Percentiles rank a stretch among this genome's conserved stretches.
phyloP scores from a whole-genome alignment of 805 yeast species.

The Ogataea henricii region DNA sequence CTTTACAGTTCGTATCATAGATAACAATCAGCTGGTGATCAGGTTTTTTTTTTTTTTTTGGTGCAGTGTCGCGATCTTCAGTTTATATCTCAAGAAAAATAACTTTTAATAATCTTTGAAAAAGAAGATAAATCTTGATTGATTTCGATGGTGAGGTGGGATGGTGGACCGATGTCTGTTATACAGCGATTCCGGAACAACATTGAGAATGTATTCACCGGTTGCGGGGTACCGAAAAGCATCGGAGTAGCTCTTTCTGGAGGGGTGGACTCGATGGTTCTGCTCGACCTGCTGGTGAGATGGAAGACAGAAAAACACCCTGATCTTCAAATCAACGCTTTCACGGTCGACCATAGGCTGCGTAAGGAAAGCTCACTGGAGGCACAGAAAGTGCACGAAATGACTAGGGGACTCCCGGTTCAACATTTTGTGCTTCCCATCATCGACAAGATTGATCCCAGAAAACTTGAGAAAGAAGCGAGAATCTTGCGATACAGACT shows the following conservation, averaged over 20 bases:
- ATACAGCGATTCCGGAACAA: neutral
- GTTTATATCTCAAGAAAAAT: neutral
- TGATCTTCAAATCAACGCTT: slow-evolving; percentile 44
- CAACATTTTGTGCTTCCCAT: slow-evolving; percentile 31
- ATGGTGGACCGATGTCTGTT: neutral
- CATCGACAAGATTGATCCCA: slow-evolving; percentile 13
- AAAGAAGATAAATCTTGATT: neutral
- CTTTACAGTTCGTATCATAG: too few species aligned
- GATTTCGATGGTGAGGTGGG: neutral
- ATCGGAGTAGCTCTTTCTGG: slow-evolving; percentile 65
- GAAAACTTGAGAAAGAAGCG: slow-evolving; percentile 54
- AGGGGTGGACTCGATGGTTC: slow-evolving; percentile 79
- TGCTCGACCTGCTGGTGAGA: slow-evolving; percentile 49
- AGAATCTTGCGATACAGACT: slow-evolving; percentile 52
- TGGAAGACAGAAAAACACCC: slow-evolving; percentile 24
- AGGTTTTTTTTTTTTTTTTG: neutral
- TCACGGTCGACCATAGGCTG: slow-evolving; percentile 67
- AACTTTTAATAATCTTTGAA: too few species aligned
- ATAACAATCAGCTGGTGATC: too few species aligned
- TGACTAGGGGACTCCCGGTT: slow-evolving; percentile 23
- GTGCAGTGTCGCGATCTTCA: neutral
- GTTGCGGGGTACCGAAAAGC: neutral
- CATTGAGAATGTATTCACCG: neutral
- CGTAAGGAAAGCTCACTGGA: slow-evolving; percentile 52
- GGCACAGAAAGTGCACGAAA: slow-evolving; percentile 41